Base-by-base conservation (phyloP, 2,329 filamentous ascomycete species). In the Trichoderma oligosporum region DNA sequence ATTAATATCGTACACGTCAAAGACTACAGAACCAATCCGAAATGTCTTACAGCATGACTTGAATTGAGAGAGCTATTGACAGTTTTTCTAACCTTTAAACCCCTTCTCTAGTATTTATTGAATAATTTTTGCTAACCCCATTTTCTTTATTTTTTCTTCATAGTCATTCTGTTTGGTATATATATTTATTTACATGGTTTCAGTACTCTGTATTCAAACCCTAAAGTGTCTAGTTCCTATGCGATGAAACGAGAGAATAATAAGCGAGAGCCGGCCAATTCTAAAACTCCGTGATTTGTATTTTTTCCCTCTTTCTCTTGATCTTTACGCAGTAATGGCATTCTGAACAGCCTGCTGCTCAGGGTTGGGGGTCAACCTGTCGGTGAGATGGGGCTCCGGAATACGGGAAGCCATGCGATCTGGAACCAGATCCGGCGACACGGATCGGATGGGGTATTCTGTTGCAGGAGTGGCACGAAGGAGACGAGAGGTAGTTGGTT, bases 361-460 rank as follows among this genome's bases (percentile, higher is more conserved):
- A 4, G 77, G 78, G 55, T 74, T 77, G 2, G 78, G 78, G 7
- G 78, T 81, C 61, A 80, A 63, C 24, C 78, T 71, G 55, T 70
- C 66, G 63, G 67, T 71, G 38, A 80, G 69, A 16, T 69, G 71
- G 8, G 78, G 76, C 56, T 80, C 78, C 8, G 77, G 75, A 38
- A 83, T 78, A 53, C 82, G 78, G 56, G 81, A 79, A 6, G 79
- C 80, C 82, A 84, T 85, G 53, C 82, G 76, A 65, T 86, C 83
- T 11, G 82, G 82, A n/a, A 85, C 68, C 45, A 86, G 71, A 45
- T 86, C 83, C 0, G 81, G 81, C 3, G 82, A 84, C 24, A 78
- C 74, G 20, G 80, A 82, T 36, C 82, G 74, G 29, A 82, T 64
- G 4, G 78, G 78, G 62, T 81, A 82, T 64, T 83, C 81, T 4